Conservation (phyloP, 495 filamentous ascomycete species). For the Neurospora tetraspora region DNA sequence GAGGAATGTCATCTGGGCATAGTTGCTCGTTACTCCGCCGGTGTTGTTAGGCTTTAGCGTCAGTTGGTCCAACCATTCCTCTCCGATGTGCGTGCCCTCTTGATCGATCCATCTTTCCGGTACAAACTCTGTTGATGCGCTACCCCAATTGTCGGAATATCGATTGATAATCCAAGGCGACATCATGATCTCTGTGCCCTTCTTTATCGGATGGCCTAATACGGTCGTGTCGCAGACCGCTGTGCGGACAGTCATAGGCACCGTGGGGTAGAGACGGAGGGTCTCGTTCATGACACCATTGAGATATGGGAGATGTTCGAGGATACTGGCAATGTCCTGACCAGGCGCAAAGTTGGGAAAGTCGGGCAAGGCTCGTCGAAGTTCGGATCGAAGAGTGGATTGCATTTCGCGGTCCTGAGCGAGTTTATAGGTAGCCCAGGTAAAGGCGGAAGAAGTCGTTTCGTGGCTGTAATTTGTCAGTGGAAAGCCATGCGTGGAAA, state of each 20-base stretch:
- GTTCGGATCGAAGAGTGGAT: constrained; percentile 33
- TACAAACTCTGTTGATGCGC: constrained; percentile 3
- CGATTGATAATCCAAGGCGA: constrained; percentile 9
- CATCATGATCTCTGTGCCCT: constrained; percentile 11
- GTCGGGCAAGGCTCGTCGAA: constrained; percentile 49
- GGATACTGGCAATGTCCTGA: constrained; percentile 33
- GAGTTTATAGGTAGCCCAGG: constrained; percentile 40
- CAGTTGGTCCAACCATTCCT: not conserved
- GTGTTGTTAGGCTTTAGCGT: constrained; percentile 22
- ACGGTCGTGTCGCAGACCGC: constrained; percentile 27
- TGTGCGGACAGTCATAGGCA: constrained; percentile 49
- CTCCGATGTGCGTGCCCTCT: not conserved
- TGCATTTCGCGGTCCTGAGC: constrained; percentile 34
- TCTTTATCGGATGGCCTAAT: constrained; percentile 5
- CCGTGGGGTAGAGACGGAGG: constrained; percentile 32
- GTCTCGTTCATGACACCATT: constrained; percentile 34
- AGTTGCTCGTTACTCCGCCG: constrained; percentile 44
- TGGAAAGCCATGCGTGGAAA: not conserved
- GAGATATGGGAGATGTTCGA: constrained; percentile 43
- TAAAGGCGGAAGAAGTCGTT: constrained; percentile 42
- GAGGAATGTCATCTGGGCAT: constrained; percentile 47
- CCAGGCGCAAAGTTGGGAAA: constrained; percentile 26
- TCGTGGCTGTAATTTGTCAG: constrained; percentile 51
- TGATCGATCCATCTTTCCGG: constrained; percentile 20
- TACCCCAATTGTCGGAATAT: constrained; percentile 9